Conservation (phyloP, 352 stramenopile species). For the Hyaloperonospora arabidopsidis region DNA sequence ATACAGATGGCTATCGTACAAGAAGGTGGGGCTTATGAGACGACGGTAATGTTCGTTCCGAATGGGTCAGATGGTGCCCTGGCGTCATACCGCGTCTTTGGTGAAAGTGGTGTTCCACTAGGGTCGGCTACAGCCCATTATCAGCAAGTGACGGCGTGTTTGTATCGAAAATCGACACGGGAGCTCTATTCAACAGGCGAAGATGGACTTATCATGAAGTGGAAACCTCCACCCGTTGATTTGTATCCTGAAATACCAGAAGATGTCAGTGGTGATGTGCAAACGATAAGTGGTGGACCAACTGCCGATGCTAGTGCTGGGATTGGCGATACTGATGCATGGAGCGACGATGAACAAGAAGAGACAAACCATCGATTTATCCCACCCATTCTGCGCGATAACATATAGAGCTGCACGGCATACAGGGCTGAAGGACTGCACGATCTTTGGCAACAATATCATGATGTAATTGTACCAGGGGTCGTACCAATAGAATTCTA, state of each 20-base stretch:
- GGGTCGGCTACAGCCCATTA: slow-evolving; percentile 46
- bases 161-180: slow-evolving; percentile 43
- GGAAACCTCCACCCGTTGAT: slow-evolving; percentile 32
- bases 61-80: slow-evolving; percentile 48
- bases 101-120: slow-evolving; percentile 30
- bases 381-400: slow-evolving; percentile 52
- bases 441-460: too few relatives aligned
- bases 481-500: too few relatives aligned
- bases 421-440: too few relatives aligned
- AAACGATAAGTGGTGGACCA: slow-evolving; percentile 5
- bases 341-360: slow-evolving; percentile 48
- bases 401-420: slow-evolving; percentile 12
- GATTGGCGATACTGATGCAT: slow-evolving; percentile 33
- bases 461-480: too few relatives aligned
- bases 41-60: slow-evolving; percentile 53
- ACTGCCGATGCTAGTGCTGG: slow-evolving; percentile 12
- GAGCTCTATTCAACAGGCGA: slow-evolving; percentile 55
- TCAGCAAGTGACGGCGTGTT: slow-evolving; percentile 45
- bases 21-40: slow-evolving; percentile 39
- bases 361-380: slow-evolving; percentile 37
- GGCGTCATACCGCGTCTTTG: slow-evolving; percentile 43
- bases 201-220: slow-evolving; percentile 70
- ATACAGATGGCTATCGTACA: slow-evolving; percentile 56
- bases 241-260: slow-evolving; percentile 19
- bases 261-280: slow-evolving; percentile 6